Evolutionary conservation across 2,329 filamentous ascomycete genomes (phyloP), one percentile per base, ranked within the genome.

Genomic region (Colletotrichum cuscutae): DNA sequence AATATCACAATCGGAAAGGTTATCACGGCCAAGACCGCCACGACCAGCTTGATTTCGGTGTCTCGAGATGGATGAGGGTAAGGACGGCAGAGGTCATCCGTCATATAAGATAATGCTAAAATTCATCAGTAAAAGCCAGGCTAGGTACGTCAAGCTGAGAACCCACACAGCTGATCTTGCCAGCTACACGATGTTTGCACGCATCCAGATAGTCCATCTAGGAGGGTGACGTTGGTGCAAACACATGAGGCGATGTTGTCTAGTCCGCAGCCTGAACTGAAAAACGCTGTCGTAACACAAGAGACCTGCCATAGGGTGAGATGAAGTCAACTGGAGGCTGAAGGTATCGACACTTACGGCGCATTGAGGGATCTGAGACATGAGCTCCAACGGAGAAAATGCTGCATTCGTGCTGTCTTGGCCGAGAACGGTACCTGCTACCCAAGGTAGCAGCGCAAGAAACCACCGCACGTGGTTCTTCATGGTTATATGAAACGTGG

Each of bases 191-290:
- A 60, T 7, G 46, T 42, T 1, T 68, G 64, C 2, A 72, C 64
- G 56, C 68, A 74, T 8, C n/a, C 46, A 12, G 68, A 72, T 24
- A 72, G 15, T 4, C 35, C 49, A 7, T 64, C 15, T 5, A 74
- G 28, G 11, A 74, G 60, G 0, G 72, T 68, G 28, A 68, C 26
- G 24, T 72, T 74, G 28, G 68, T 74, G 59, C 68, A 74, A 11
- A 72, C 22, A 12, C 68, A 72, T 2, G 59, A 42, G 3, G 64
- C 62, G 28, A 74, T 57, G 30, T 46, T 46, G 26, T 72, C 68
- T 13, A 65, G 11, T 8, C 32, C 19, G 15, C 66, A 70, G 26
- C 60, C 60, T 19, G 70, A 60, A n/a, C 2, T 9, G 2, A 49
- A 28, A 19, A 72, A 65, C 2, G 56, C 19, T 12, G 13, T 54